A percentile compares a stretch with the other conserved stretches of the same genome.
Conservation (phyloP, 768 basidiomycete genomes). For the Lactifluus piperatus region DNA sequence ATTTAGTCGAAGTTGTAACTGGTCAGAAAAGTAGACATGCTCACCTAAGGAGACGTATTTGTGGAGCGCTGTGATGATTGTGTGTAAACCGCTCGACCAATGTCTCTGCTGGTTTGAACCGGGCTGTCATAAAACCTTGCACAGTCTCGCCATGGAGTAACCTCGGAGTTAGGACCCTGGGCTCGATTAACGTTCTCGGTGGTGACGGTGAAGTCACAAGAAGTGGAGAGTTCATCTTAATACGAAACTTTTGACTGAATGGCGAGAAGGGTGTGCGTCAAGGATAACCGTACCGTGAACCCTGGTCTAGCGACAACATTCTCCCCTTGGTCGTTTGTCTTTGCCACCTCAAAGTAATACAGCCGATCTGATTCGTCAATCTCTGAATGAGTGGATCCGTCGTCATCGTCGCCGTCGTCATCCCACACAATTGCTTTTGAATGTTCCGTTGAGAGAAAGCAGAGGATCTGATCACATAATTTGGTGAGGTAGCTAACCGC, state of each 20-base stretch:
- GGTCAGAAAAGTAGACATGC: background rate
- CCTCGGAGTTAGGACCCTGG: background rate
- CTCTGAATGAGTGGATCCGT: constrained; percentile 28
- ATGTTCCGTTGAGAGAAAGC: constrained; percentile 43
- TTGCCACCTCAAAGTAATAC: constrained; percentile 45
- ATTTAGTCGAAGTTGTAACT: background rate
- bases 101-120: constrained; percentile 1
- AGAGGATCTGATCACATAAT: constrained; percentile 43
- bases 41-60: constrained; percentile 7
- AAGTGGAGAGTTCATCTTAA: background rate
- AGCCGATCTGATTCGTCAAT: constrained; percentile 40
- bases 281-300: constrained; percentile 33
- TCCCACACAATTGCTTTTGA: constrained; percentile 39
- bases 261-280: background rate
- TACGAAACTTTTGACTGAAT: background rate
- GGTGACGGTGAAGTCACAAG: background rate
- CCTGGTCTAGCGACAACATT: constrained; percentile 36
- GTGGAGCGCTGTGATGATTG: background rate
- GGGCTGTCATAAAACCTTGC: constrained; percentile 19
- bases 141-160: constrained; percentile 17
- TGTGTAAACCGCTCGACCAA: background rate
- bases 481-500: constrained; percentile 11
- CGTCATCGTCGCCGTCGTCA: constrained; percentile 26
- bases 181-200: background rate
- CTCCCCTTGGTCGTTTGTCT: constrained; percentile 52